Conservation (phyloP, 192 early-diverging fungal genomes). For the Gonapodya sp. region DNA sequence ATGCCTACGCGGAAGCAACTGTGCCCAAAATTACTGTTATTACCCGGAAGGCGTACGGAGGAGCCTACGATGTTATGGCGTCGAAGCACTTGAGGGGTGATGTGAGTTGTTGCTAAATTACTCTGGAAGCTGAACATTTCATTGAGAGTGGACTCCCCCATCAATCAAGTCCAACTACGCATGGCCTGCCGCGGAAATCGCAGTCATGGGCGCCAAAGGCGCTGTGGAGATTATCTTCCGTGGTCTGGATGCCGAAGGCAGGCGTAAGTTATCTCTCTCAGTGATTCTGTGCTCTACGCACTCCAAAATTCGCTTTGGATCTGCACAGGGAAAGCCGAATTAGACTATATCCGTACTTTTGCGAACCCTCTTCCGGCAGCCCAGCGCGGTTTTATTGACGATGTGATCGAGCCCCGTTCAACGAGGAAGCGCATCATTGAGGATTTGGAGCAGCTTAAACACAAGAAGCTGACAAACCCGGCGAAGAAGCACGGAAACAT, state of each 20-base stretch:
- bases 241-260: conserved; percentile 32
- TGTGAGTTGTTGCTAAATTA: conserved; percentile 16
- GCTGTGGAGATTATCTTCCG: conserved; percentile 96
- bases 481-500: conserved; percentile 93
- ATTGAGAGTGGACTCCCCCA: too few species aligned
- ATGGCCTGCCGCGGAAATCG: conserved; percentile 60
- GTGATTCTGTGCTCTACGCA: background rate
- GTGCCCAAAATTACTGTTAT: conserved; percentile 94
- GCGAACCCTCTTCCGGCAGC: conserved; percentile 91
- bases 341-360: conserved; percentile 65
- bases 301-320: too few species aligned
- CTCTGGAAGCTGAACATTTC: too few species aligned
- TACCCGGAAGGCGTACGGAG: conserved; percentile 93
- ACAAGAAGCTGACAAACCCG: conserved; percentile 67
- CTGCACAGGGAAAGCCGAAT: background rate
- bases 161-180: conserved; percentile 9
- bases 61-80: conserved; percentile 93
- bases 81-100: conserved; percentile 95
- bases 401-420: conserved; percentile 43
- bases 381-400: conserved; percentile 73
- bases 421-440: conserved; percentile 80
- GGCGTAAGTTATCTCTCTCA: conserved; percentile 18
- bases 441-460: conserved; percentile 69
- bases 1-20: conserved; percentile 94
- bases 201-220: conserved; percentile 96